Evolutionary conservation across 495 filamentous ascomycete species (phyloP).

Genomic region (Hypoxylon subgilvum): DNA sequence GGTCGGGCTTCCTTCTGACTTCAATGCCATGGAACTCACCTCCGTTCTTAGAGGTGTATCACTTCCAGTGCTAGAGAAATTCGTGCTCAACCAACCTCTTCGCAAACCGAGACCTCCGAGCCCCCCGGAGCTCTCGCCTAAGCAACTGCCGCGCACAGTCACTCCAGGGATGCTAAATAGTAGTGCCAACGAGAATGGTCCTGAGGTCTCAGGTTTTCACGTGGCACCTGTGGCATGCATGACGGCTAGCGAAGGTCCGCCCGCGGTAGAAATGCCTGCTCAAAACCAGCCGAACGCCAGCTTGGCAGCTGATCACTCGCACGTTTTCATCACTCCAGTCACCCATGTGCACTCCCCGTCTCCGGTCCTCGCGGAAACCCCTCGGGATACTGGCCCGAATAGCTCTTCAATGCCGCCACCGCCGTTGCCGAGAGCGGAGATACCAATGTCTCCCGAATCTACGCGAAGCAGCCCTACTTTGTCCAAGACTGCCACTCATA

Average conservation of each 20-base stretch:
- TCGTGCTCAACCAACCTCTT: constrained; percentile 32
- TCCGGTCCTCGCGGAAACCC: not conserved
- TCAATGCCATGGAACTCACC: constrained; percentile 30
- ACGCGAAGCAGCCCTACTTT: not conserved
- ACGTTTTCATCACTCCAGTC: constrained; percentile 6
- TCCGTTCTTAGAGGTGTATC: constrained; percentile 38
- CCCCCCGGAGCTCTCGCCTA: constrained; percentile 42
- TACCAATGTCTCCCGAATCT: not conserved
- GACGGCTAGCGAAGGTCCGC: not conserved
- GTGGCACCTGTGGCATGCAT: constrained; percentile 14
- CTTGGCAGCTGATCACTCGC: not conserved
- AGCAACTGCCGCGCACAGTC: constrained; percentile 37
- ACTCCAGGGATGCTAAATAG: constrained; percentile 5
- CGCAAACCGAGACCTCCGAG: constrained; percentile 34
- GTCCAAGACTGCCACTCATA: not conserved
- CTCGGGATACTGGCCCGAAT: constrained; percentile 4
- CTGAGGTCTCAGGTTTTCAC: not conserved
- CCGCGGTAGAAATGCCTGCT: not conserved
- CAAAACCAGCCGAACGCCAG: not conserved
- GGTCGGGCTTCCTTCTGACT: constrained; percentile 39
- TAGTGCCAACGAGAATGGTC: not conserved
- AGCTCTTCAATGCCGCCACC: constrained; percentile 28
- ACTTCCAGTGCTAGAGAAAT: constrained; percentile 42
- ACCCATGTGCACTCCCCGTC: not conserved
- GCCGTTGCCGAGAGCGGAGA: constrained; percentile 7